Evolutionary conservation across 2,329 filamentous ascomycete species (phyloP).

Genomic region (Trichothecium sympodiale): DNA sequence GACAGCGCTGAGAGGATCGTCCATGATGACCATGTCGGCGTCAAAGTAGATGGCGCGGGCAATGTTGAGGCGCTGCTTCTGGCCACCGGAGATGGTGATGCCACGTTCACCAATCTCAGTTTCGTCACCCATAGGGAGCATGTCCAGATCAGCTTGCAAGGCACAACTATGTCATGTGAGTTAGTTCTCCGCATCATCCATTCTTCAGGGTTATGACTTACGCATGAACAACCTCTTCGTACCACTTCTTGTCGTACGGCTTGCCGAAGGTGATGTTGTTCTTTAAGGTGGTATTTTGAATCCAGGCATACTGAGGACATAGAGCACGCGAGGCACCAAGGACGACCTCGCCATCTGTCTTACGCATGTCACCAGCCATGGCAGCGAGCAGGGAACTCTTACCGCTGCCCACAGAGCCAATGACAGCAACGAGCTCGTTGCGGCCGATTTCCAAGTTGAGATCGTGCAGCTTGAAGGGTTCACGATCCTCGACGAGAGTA

Average conservation of each 20-base stretch:
- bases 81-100: slow-evolving; percentile 89
- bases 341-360: slow-evolving; percentile 60
- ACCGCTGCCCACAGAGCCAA: slow-evolving; percentile 78
- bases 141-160: slow-evolving; percentile 74
- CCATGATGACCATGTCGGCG: slow-evolving; percentile 57
- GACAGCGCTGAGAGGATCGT: slow-evolving; percentile 58
- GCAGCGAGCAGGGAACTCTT: slow-evolving; percentile 86
- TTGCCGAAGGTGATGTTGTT: slow-evolving; percentile 91
- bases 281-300: slow-evolving; percentile 78
- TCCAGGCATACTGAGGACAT: slow-evolving; percentile 96
- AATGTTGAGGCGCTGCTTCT: slow-evolving; percentile 92
- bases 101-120: slow-evolving; percentile 94
- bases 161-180: slow-evolving; percentile 48
- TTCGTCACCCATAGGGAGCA: slow-evolving; percentile 78
- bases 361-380: slow-evolving; percentile 87
- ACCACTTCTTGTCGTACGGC: slow-evolving; percentile 65
- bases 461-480: slow-evolving; percentile 63
- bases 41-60: slow-evolving; percentile 68
- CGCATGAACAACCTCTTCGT: slow-evolving; percentile 71
- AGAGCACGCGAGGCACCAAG: slow-evolving; percentile 77
- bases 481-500: slow-evolving; percentile 44
- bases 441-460: slow-evolving; percentile 58
- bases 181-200: no score
- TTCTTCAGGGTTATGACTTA: slow-evolving; percentile 23
- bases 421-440: slow-evolving; percentile 74